Evolutionary conservation across 257 asterid genomes (phyloP).

Genomic region (Rehmannia glutinosa): DNA sequence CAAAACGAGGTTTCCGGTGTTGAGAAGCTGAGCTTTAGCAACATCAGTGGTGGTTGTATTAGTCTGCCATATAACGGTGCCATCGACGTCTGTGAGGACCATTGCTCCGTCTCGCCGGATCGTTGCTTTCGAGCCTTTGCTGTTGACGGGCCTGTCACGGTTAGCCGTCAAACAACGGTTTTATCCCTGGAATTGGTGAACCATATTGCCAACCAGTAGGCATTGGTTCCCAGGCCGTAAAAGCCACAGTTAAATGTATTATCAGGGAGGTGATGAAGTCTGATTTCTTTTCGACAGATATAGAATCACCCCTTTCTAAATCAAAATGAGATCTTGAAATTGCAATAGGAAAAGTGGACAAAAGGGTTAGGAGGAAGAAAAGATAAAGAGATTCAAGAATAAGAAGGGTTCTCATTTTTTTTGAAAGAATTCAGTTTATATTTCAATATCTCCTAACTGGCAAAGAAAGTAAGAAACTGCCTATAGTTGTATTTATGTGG

Average conservation of each 20-base stretch:
- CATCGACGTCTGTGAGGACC: conserved; percentile 43
- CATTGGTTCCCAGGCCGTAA: conserved; percentile 43
- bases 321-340: conserved; percentile 19
- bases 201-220: conserved; percentile 67
- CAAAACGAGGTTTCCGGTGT: conserved; percentile 55
- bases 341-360: conserved; percentile 2
- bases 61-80: conserved; percentile 45
- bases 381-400: conserved; percentile 4
- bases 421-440: neutral
- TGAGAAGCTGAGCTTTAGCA: conserved; percentile 41
- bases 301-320: conserved; percentile 35
- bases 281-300: conserved; percentile 38
- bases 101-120: conserved; percentile 39
- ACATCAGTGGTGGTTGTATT: conserved; percentile 32
- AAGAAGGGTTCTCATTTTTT: conserved; percentile 29
- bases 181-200: conserved; percentile 52
- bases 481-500: too few species aligned
- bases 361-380: neutral
- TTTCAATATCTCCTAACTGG: too few species aligned
- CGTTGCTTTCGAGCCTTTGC: conserved; percentile 31
- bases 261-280: conserved; percentile 46
- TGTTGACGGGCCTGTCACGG: conserved; percentile 54
- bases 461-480: too few species aligned
- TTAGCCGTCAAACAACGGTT: conserved; percentile 65
- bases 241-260: conserved; percentile 62